These are phyloP conservation scores for Coccinonectria pachysandricola DNA, from an alignment of 2,329 filamentous ascomycete species.

Conservation along the genomic window DNA sequence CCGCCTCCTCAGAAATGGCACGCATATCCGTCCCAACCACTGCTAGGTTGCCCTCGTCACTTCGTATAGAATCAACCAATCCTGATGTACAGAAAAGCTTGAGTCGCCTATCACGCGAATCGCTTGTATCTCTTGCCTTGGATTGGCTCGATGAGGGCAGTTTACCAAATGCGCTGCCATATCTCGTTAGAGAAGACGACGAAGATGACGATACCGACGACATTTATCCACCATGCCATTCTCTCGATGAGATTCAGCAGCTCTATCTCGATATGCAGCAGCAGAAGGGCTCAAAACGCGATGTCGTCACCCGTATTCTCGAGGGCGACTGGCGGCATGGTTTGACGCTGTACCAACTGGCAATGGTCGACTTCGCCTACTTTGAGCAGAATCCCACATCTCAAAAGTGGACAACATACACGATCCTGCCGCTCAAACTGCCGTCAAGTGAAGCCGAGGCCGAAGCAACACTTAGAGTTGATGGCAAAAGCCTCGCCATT, in stretches of 20 bases:
- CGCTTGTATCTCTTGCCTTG: constrained; percentile 61
- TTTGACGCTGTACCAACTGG: constrained; percentile 54
- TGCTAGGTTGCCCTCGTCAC: constrained; percentile 58
- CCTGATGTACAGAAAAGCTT: constrained; percentile 56
- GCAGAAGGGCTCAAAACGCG: constrained; percentile 50
- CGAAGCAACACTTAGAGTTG: constrained; percentile 29
- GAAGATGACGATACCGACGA: constrained; percentile 51
- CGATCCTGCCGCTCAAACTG: constrained; percentile 42
- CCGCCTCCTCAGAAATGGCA: constrained; percentile 34
- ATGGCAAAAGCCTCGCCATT: constrained; percentile 38
- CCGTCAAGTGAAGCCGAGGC: constrained; percentile 28
- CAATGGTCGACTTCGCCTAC: constrained; percentile 58
- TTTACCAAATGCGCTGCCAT: constrained; percentile 39
- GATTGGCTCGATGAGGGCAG: constrained; percentile 68
- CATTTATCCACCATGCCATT: constrained; percentile 57
- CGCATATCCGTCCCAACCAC: constrained; percentile 59
- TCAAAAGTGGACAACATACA: constrained; percentile 54
- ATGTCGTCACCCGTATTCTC: constrained; percentile 52
- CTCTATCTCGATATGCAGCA: constrained; percentile 51
- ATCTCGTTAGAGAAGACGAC: constrained; percentile 29
- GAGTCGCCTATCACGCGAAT: constrained; percentile 58
- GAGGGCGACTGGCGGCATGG: constrained; percentile 62
- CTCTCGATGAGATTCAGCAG: constrained; percentile 55
- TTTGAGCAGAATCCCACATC: constrained; percentile 54
- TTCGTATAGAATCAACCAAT: constrained; percentile 57